Evolutionary conservation across 2,329 filamentous ascomycete genomes (phyloP).

Genomic region (Xylariaceae sp.): DNA sequence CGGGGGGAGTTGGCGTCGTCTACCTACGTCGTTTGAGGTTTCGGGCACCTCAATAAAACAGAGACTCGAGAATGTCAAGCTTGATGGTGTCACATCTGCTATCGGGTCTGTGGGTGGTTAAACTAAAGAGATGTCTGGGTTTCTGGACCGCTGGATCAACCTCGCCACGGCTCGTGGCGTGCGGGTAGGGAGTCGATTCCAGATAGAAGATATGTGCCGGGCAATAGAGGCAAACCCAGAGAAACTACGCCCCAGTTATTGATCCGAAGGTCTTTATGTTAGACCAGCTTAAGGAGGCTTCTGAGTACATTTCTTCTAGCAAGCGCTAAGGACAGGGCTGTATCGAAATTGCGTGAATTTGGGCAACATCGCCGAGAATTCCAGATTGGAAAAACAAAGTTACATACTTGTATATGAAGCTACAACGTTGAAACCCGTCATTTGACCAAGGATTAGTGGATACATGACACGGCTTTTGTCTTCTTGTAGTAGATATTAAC

Average conservation of each 20-base stretch:
- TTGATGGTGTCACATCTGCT: conserved; percentile 45
- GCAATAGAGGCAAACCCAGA: conserved; percentile 52
- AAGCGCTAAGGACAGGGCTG: conserved; percentile 46
- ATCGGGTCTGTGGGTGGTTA: conserved; percentile 41
- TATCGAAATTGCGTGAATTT: conserved; percentile 19
- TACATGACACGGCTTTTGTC: too few species aligned
- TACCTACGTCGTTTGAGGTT: conserved; percentile 46
- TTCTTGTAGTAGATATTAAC: too few species aligned
- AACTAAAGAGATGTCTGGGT: conserved; percentile 21
- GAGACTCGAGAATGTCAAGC: conserved; percentile 42
- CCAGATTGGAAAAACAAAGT: too few species aligned
- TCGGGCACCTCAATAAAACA: conserved; percentile 45
- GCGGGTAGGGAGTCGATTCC: conserved; percentile 47
- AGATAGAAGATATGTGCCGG: conserved; percentile 56
- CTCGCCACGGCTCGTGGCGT: conserved; percentile 50
- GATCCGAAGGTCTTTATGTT: conserved; percentile 49
- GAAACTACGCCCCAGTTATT: conserved; percentile 45
- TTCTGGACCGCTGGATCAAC: conserved; percentile 37
- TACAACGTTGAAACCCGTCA: too few species aligned
- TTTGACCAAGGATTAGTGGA: too few species aligned
- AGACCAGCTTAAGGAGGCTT: conserved; percentile 49
- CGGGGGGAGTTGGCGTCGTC: conserved; percentile 42
- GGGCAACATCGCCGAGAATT: neutral
- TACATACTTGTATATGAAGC: too few species aligned
- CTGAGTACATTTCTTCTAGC: conserved; percentile 40